Base-by-base conservation (phyloP, 495 filamentous ascomycete genomes). In the Penicillium malachiteum region DNA sequence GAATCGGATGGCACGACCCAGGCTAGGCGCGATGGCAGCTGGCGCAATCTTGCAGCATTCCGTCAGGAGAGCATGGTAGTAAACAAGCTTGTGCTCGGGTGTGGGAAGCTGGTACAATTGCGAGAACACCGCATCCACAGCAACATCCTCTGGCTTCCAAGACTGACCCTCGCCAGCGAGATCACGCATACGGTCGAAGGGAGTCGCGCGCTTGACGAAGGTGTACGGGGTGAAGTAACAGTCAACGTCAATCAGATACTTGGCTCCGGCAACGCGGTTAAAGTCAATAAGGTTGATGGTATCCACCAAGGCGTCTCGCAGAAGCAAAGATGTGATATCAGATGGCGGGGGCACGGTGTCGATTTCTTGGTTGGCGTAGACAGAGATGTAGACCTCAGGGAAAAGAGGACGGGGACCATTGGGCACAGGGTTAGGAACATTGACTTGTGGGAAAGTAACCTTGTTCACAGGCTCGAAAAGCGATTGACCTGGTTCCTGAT, bases 141-240 rank as follows among this genome's bases (percentile, higher is more conserved):
- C 90, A 42, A 97, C 89, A 74, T 99, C 94, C 76, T 99, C 95
- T 0, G 94, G 91, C 70, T 99, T 99, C 95, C 95, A 99, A 0
- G 88, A 88, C 5, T 87, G 84, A 48, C 83, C 82, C 32, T 85
- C 87, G 0, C 54, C 56, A 10, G 68, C 55, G 11, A 91, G 74
- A 47, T 97, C 91, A 12, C 87, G 82, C 41, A 99, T 80, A 52
- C 86, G 85, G 67, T 97, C 95, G 62, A 95, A 97, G 0, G 89
- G 87, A 3, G 90, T 97, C 3, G 90, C 92, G 49, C 95, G 85
- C 70, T 94, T 92, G 54, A 96, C 87, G 67, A 99, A 99, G 3
- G 87, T 96, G 45, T 87, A 79, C 5, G 87, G 80, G 1, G 91
- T 80, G 73, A 94, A 99, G 71, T 92, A 99, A 71, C 90, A 95